A percentile compares a stretch with the other conserved stretches of the same genome.
Conservation (phyloP, 2,329 filamentous ascomycete genomes). For the Colletotrichum spinosum region DNA sequence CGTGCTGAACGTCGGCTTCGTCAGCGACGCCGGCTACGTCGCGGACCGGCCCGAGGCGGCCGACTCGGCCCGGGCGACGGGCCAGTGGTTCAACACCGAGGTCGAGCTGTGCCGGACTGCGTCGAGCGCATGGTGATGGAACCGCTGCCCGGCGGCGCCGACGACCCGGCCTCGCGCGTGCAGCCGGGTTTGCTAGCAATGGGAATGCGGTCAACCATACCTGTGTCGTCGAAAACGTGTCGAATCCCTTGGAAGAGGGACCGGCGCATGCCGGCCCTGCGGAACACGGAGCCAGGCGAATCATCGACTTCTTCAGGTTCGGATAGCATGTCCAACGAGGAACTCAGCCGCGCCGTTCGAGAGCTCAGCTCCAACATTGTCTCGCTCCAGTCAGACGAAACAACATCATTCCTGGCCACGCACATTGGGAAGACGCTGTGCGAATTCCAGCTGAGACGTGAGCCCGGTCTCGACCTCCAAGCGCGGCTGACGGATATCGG, state of each 20-base stretch:
- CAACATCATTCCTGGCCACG: slow-evolving; percentile 18
- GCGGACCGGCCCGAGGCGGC: slow-evolving; percentile 46
- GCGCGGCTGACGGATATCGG: slow-evolving; percentile 35
- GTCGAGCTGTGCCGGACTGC: slow-evolving; percentile 15
- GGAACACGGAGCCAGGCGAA: slow-evolving; percentile 26
- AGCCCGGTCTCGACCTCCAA: slow-evolving; percentile 23
- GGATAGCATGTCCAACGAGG: slow-evolving; percentile 5
- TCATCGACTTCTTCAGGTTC: slow-evolving; percentile 2
- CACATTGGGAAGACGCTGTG: slow-evolving; percentile 15
- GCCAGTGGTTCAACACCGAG: slow-evolving; percentile 23
- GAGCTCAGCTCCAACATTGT: slow-evolving; percentile 16
- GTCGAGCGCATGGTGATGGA: slow-evolving; percentile 15
- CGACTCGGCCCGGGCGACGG: slow-evolving; percentile 10
- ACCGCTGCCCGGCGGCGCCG: neutral
- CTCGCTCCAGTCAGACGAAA: slow-evolving; percentile 16
- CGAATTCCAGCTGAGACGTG: slow-evolving; percentile 34
- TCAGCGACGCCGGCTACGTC: slow-evolving; percentile 53
- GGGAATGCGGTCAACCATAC: slow-evolving; percentile 14
- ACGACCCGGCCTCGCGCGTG: neutral
- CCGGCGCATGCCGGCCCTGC: slow-evolving; percentile 41
- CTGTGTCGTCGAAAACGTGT: slow-evolving; percentile 12
- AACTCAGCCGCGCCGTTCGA: slow-evolving; percentile 9
- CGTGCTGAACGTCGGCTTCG: slow-evolving; percentile 51
- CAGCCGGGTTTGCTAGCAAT: slow-evolving; percentile 2
- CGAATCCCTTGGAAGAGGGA: slow-evolving; percentile 40